Percentiles rank a stretch among this genome's conserved stretches.
Evolutionary conservation across 371 early-diverging fungal genomes (phyloP).

Genomic region (Mucor piriformis): DNA sequence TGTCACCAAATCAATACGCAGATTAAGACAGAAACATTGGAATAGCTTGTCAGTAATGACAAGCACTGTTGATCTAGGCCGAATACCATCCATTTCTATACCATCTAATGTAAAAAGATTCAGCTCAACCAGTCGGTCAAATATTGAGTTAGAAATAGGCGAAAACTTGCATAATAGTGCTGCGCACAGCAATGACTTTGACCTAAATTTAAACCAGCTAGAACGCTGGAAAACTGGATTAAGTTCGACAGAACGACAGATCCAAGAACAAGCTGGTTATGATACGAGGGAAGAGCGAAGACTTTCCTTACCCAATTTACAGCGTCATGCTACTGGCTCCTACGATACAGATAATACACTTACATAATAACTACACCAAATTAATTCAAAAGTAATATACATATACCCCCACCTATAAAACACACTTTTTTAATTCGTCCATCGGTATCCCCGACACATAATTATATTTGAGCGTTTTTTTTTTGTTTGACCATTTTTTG

Average conservation of each 20-base stretch:
- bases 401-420: neutral
- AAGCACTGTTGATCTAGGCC: conserved; percentile 14
- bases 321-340: neutral
- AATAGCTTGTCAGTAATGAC: conserved; percentile 8
- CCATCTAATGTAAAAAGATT: neutral
- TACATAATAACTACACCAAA: neutral
- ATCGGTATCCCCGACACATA: no score
- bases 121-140: neutral
- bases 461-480: no score
- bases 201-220: neutral
- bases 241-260: neutral
- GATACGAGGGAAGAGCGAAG: neutral
- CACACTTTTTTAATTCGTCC: no score
- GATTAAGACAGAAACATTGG: conserved; percentile 24
- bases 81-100: neutral
- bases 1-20: conserved; percentile 31
- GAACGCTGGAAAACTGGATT: conserved; percentile 10
- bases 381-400: neutral
- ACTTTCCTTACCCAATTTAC: neutral
- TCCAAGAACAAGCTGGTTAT: neutral
- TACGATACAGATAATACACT: conserved; percentile 17
- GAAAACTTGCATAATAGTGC: neutral
- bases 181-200: neutral
- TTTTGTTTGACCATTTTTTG: no score
- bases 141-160: neutral